Evolutionary conservation across 345 rosid genomes (phyloP), one percentile per base, ranked within the genome.

Genomic region (Eucalyptus polyanthemos): DNA sequence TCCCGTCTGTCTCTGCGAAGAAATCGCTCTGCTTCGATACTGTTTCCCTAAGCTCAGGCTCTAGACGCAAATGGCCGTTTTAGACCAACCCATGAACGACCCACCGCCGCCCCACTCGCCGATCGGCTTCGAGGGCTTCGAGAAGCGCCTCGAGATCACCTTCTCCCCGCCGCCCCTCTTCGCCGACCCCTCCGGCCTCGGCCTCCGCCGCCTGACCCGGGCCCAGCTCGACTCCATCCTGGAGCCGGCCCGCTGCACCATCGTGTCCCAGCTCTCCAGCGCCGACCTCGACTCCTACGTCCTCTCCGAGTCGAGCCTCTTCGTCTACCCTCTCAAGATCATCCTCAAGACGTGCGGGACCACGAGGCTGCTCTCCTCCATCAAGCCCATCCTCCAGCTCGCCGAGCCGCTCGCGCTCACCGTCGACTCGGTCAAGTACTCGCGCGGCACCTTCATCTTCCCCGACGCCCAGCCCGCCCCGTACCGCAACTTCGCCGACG

Each of bases 331-430:
- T 0, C 87, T 90, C 81, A 96, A 92, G 91, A 93, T 95, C 13
- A 90, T 96, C 86, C 92, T 97, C 93, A 96, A 97, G 91, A 97
- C 99, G 16, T 96, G 99, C 65, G 98, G 99, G 16, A 95, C 99
- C 4, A 97, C 98, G 0, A 95, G 92, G 93, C 95, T 96, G 69
- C 99, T 96, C 54, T 89, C 91, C 29, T 94, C 99, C 6, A 90
- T 96, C 29, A 91, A 93, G 4, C 95, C 91, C 7, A 93, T 96
- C 89, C 92, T 95, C 67, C 45, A 89, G 87, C 92, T 95, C 16
- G 93, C 96, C 0, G 81, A 37, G 34, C 92, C 93, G 9, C 93
- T 96, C 90, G 91, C 95, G 10, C 94, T 96, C 11, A 45, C 87
- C 25, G 92, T 94, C 27, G 90, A 87, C 67, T 86, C 91, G 9